Evolutionary conservation across 352 stramenopile genomes (phyloP).

Genomic region (Pythium graminicola): DNA sequence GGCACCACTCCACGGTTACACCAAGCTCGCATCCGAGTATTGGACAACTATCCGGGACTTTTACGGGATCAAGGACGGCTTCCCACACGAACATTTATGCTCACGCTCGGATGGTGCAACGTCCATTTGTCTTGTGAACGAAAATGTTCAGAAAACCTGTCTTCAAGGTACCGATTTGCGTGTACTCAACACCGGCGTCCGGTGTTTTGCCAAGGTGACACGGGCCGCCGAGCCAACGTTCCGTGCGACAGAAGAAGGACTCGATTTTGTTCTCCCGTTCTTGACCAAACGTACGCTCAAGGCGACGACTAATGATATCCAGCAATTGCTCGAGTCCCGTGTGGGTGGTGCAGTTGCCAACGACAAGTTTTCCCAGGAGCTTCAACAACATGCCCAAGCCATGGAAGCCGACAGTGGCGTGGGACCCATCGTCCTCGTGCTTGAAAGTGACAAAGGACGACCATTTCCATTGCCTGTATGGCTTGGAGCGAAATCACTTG

Average conservation of each 20-base stretch:
- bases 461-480: constrained; percentile 42
- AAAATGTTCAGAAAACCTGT: constrained; percentile 40
- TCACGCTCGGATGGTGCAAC: constrained; percentile 57
- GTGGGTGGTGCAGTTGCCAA: constrained; percentile 24
- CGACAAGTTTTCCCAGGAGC: constrained; percentile 27
- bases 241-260: constrained; percentile 72
- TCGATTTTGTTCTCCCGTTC: constrained; percentile 64
- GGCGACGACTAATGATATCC: constrained; percentile 24
- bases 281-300: constrained; percentile 67
- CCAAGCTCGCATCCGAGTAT: constrained; percentile 38
- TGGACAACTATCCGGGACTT: constrained; percentile 56
- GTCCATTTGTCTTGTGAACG: constrained; percentile 59
- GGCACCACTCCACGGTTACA: constrained; percentile 40
- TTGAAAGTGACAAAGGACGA: background rate
- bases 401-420: constrained; percentile 33
- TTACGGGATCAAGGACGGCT: constrained; percentile 59
- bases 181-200: constrained; percentile 84
- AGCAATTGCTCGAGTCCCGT: constrained; percentile 23
- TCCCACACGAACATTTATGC: constrained; percentile 49
- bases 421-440: constrained; percentile 40
- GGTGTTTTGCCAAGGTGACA: constrained; percentile 75
- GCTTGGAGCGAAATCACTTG: constrained; percentile 48
- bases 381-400: constrained; percentile 27
- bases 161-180: constrained; percentile 50
- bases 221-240: constrained; percentile 43